These are phyloP conservation scores for Thymus mandschuricus DNA, from an alignment of 257 asterid species.

Conservation along the genomic window DNA sequence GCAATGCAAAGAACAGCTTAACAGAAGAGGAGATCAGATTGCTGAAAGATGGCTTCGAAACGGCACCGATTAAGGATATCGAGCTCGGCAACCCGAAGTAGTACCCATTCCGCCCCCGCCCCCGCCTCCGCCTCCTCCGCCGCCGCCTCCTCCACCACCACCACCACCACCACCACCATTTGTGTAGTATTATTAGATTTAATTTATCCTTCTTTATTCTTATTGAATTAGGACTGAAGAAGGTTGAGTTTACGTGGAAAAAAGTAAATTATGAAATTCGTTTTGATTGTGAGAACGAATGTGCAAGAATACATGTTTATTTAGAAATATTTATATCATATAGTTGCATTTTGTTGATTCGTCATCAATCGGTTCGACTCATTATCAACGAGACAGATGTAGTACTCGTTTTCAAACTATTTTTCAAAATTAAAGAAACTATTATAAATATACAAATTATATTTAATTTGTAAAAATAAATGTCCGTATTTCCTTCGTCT, in stretches of 20 bases:
- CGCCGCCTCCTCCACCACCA: background rate
- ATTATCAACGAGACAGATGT: too few species aligned
- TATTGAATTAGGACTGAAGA: slow-evolving; percentile 10
- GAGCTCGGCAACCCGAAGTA: slow-evolving; percentile 57
- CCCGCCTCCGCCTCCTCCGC: background rate
- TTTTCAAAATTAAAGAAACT: too few species aligned
- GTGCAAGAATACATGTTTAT: slow-evolving; percentile 16
- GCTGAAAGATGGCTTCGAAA: slow-evolving; percentile 68
- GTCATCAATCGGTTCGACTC: too few species aligned
- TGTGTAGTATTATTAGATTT: slow-evolving; percentile 21
- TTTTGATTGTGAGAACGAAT: slow-evolving; percentile 1
- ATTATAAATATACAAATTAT: too few species aligned
- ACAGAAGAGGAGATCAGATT: slow-evolving; percentile 90
- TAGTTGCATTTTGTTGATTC: slow-evolving; percentile 22
- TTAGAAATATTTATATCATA: slow-evolving; percentile 16
- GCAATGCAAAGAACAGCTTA: slow-evolving; percentile 69
- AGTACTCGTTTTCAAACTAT: too few species aligned
- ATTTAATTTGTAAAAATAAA: too few species aligned
- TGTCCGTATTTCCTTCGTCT: too few species aligned
- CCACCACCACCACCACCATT: background rate
- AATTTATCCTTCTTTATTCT: background rate
- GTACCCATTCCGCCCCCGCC: background rate
- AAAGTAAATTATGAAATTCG: background rate
- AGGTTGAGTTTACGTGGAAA: background rate
- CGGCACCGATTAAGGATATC: slow-evolving; percentile 44